Conservation (phyloP, 345 rosid species). For the Reutealis trisperma region DNA sequence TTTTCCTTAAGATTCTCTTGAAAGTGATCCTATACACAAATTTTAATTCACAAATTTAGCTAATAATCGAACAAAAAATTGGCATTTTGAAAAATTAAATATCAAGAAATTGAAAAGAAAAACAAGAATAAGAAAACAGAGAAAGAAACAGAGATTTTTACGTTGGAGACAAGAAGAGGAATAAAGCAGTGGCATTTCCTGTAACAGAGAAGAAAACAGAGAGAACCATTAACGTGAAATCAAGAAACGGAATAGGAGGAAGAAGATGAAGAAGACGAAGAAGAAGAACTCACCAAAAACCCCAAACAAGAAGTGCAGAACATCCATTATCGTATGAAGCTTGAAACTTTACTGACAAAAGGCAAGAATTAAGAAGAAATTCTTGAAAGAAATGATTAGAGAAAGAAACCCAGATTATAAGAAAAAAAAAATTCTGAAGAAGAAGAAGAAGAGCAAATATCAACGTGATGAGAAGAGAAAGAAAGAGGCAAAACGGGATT, state of each 20-base stretch:
- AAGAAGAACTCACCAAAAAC: conserved; percentile 61
- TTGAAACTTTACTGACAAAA: neutral
- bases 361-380: neutral
- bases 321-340: conserved; percentile 39
- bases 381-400: neutral
- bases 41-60: neutral
- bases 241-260: neutral
- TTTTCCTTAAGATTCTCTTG: conserved; percentile 65
- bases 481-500: conserved; percentile 15
- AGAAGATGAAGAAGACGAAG: conserved; percentile 9
- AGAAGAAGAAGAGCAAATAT: neutral
- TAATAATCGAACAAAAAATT: neutral
- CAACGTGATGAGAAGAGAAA: neutral
- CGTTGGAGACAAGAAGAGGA: conserved; percentile 93
- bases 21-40: conserved; percentile 68
- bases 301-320: conserved; percentile 82
- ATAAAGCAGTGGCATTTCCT: conserved; percentile 97
- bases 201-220: conserved; percentile 21
- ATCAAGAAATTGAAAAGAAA: neutral
- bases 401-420: too few species aligned
- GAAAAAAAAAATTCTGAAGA: neutral
- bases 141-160: conserved; percentile 24
- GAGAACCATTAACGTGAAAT: neutral
- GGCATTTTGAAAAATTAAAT: conserved; percentile 11
- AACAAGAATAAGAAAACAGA: neutral